Evolutionary conservation across 768 basidiomycete species (phyloP).

Genomic region (Chalciporus chontae): DNA sequence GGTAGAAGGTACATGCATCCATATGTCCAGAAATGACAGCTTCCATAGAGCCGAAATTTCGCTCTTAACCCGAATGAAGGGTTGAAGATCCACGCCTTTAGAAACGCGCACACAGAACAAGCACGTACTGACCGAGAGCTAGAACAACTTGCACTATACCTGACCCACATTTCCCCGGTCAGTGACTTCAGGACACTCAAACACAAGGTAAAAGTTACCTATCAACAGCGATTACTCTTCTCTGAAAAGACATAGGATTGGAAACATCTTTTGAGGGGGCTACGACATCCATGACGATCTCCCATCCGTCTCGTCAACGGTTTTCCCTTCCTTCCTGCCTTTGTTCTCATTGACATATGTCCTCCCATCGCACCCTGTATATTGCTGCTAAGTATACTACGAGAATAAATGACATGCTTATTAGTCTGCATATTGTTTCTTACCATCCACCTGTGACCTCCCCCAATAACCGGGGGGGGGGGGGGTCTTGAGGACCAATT

Average conservation of each 20-base stretch:
- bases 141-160: slow-evolving; percentile 57
- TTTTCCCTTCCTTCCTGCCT: background rate
- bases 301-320: background rate
- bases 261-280: slow-evolving; percentile 28
- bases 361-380: too few relatives aligned
- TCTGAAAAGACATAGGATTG: slow-evolving; percentile 27
- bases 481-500: too few relatives aligned
- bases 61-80: slow-evolving; percentile 84
- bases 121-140: slow-evolving; percentile 68
- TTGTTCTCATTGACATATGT: background rate
- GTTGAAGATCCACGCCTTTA: slow-evolving; percentile 80
- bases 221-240: background rate
- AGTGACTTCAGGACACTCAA: slow-evolving; percentile 61
- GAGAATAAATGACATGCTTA: too few relatives aligned
- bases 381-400: too few relatives aligned
- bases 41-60: slow-evolving; percentile 69
- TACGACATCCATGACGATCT: slow-evolving; percentile 15
- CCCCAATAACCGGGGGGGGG: background rate
- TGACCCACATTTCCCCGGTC: slow-evolving; percentile 57
- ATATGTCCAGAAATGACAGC: background rate
- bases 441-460: too few relatives aligned
- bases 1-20: slow-evolving; percentile 15
- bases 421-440: too few relatives aligned
- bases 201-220: slow-evolving; percentile 52
- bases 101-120: slow-evolving; percentile 66